Conservation (phyloP, 805 yeast species). For the Spathaspora boniae region DNA sequence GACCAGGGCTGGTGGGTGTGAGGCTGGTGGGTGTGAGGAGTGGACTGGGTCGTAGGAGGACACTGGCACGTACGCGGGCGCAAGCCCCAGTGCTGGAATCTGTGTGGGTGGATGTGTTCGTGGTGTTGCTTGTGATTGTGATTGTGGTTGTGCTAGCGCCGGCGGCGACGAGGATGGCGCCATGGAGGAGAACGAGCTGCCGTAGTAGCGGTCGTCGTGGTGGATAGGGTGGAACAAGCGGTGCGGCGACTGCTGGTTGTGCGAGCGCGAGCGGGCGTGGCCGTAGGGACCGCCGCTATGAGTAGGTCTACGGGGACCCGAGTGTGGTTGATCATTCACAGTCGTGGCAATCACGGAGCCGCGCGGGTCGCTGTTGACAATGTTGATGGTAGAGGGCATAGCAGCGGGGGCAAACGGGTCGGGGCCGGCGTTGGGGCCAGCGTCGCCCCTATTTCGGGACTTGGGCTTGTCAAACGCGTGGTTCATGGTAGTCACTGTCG, state of each 20-base stretch:
- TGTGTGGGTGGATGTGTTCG: too few relatives aligned
- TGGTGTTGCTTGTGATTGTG: neutral
- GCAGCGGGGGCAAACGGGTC: neutral
- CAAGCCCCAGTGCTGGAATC: too few relatives aligned
- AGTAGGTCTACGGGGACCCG: neutral
- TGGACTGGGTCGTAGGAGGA: too few relatives aligned
- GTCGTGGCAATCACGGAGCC: slow-evolving; percentile 1
- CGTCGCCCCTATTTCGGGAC: neutral
- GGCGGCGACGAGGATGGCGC: neutral
- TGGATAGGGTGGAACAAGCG: slow-evolving; percentile 5
- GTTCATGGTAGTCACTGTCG: neutral
- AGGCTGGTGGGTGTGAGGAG: too few relatives aligned
- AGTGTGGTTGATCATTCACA: neutral
- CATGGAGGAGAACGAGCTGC: neutral
- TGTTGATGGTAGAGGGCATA: neutral
- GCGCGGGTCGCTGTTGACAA: neutral
- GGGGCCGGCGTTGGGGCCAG: neutral
- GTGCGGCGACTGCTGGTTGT: neutral
- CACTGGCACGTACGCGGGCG: too few relatives aligned
- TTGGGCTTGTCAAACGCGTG: neutral
- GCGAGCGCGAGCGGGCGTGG: slow-evolving; percentile 5
- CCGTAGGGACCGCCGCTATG: slow-evolving; percentile 1
- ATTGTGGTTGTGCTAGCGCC: neutral
- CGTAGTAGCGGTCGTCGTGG: slow-evolving; percentile 1
- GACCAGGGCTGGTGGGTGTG: neutral